Evolutionary conservation across 2,329 filamentous ascomycete genomes (phyloP), one percentile per base, ranked within the genome.

Genomic region (Huntiella decipiens): DNA sequence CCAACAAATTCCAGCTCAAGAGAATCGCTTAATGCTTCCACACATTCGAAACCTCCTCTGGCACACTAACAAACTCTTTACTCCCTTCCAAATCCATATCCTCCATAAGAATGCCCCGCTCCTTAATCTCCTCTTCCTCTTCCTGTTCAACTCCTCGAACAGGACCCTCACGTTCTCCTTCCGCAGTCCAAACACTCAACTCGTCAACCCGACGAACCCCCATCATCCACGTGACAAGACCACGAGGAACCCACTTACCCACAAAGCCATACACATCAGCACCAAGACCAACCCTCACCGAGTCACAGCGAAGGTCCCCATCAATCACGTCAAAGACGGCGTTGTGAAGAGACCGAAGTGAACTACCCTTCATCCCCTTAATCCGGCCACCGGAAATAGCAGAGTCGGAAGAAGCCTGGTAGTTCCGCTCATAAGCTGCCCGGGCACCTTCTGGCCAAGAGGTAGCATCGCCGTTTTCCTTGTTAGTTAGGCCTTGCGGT

Each of bases 191-290:
- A 2, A 65, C 58, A 42, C 66, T 67, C 40, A 76, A 60, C 57
- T 74, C 66, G 45, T 74, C 67, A 12, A 79, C 74, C 47, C 65
- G 66, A 50, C 77, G 68, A 48, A 87, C 73, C 8, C 86, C 86
- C 74, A 96, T 80, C 82, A 96, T 93, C 82, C 84, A 91, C 1
- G 77, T 78, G n/a, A 96, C 80, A 12, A 95, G 58, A 2, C 77
- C 71, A 15, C 74, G 69, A 1, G 91, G 88, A 17, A 82, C 70
- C 73, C 80, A 88, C 35, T 74, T 72, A 4, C 87, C 91, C 5
- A 96, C 80, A 28, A 95, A 69, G 35, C 83, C 82, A 60, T 96
- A 96, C 1, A 86, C 68, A 47, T 80, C 69, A 43, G 85, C 84
- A 5, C 91, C 91, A 44, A 86, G 74, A 1, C 91, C 91, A 12